Conservation (phyloP, 192 early-diverging fungal species). For the Paraglomus brasilianum region DNA sequence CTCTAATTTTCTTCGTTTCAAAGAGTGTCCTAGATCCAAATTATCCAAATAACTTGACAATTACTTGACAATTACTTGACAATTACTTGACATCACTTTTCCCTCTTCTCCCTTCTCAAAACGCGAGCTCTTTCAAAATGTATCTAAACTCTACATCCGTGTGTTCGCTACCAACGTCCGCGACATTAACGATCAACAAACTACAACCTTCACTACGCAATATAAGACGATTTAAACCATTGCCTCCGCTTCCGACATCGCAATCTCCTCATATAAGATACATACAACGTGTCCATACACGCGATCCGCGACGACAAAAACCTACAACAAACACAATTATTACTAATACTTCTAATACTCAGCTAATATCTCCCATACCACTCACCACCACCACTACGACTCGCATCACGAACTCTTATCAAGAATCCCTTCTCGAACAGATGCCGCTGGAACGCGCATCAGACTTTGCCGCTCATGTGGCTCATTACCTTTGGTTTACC, state of each 20-base stretch:
- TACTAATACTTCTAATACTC: neutral
- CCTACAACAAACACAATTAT: neutral
- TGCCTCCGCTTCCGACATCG: neutral
- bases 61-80: too few relatives aligned
- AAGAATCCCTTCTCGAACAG: conserved; percentile 2
- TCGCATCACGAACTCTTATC: neutral
- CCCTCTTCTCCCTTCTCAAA: too few relatives aligned
- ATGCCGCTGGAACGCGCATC: conserved; percentile 26
- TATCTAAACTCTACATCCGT: too few relatives aligned
- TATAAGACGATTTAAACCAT: conserved; percentile 22
- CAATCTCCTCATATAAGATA: neutral
- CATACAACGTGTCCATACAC: neutral
- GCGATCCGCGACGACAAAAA: neutral
- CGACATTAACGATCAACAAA: too few relatives aligned
- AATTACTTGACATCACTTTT: too few relatives aligned
- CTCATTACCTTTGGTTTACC: conserved; percentile 44
- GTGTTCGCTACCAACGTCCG: too few relatives aligned
- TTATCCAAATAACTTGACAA: too few relatives aligned
- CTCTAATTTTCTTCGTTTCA: too few relatives aligned
- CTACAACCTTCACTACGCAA: neutral
- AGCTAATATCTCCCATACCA: neutral
- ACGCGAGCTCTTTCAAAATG: too few relatives aligned
- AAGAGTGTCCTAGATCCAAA: too few relatives aligned
- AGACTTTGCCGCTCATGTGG: conserved; percentile 59
- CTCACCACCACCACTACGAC: neutral